Evolutionary conservation across 345 rosid genomes (phyloP).

Genomic region (Iberis pinnata): DNA sequence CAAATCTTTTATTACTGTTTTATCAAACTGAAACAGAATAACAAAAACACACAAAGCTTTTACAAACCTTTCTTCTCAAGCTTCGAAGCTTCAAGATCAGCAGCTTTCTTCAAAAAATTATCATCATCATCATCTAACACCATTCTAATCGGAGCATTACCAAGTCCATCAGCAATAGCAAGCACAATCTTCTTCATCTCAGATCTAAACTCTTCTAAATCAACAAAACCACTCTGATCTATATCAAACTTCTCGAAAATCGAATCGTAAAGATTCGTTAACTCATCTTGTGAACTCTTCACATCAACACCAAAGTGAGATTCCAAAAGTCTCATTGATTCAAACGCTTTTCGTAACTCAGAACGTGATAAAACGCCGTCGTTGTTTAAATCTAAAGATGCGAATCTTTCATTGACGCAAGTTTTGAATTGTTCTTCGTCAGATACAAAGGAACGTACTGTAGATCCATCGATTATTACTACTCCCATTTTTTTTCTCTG

Average conservation of each 20-base stretch:
- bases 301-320: conserved; percentile 61
- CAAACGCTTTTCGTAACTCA: conserved; percentile 63
- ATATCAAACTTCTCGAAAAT: conserved; percentile 60
- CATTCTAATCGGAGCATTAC: conserved; percentile 62
- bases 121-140: conserved; percentile 47
- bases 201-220: conserved; percentile 46
- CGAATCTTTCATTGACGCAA: conserved; percentile 41
- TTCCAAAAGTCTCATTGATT: conserved; percentile 52
- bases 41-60: too few relatives aligned
- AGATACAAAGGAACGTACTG: conserved; percentile 47
- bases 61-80: conserved; percentile 9
- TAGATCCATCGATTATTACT: conserved; percentile 65
- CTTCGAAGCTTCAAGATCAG: conserved; percentile 73
- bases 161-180: conserved; percentile 71
- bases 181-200: conserved; percentile 69
- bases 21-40: too few relatives aligned
- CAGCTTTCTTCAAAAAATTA: conserved; percentile 52
- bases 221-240: conserved; percentile 48
- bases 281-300: conserved; percentile 42
- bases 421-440: conserved; percentile 50
- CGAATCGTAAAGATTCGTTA: conserved; percentile 50
- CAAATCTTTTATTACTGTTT: too few relatives aligned
- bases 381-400: conserved; percentile 44
- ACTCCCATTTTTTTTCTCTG: conserved; percentile 43
- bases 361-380: conserved; percentile 64